A percentile compares a stretch with the other conserved stretches of the same genome.
phyloP scores from a whole-genome alignment of 495 filamentous ascomycete species.

The Penicillium waksmanii region DNA sequence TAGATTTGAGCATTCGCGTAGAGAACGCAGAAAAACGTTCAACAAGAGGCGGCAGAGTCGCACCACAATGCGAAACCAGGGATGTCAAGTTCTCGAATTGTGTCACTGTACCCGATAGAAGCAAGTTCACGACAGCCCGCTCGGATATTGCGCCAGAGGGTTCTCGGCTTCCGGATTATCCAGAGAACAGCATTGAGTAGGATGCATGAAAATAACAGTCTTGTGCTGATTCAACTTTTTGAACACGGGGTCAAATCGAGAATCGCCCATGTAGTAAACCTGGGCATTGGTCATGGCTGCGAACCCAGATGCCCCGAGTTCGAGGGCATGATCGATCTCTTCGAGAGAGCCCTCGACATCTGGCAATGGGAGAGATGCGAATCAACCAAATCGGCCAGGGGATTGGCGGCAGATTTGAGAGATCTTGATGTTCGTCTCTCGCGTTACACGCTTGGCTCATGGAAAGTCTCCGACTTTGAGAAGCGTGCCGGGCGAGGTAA shows the following conservation, averaged over 20 bases:
- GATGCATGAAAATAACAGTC: slow-evolving; percentile 7
- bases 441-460: neutral
- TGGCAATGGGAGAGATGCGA: slow-evolving; percentile 6
- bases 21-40: slow-evolving; percentile 8
- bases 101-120: slow-evolving; percentile 8
- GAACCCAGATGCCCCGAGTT: slow-evolving; percentile 7
- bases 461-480: slow-evolving; percentile 5
- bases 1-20: neutral
- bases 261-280: slow-evolving; percentile 9
- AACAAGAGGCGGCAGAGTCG: slow-evolving; percentile 7
- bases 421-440: neutral
- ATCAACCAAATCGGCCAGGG: slow-evolving; percentile 4
- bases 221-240: slow-evolving; percentile 7
- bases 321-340: slow-evolving; percentile 9
- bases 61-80: slow-evolving; percentile 9
- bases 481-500: slow-evolving; percentile 8
- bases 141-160: slow-evolving; percentile 7
- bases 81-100: slow-evolving; percentile 7
- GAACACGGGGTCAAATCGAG: slow-evolving; percentile 9
- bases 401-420: slow-evolving; percentile 1
- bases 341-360: slow-evolving; percentile 10
- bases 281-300: slow-evolving; percentile 8
- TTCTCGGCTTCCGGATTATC: slow-evolving; percentile 5
- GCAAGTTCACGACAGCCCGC: slow-evolving; percentile 7
- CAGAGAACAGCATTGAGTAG: slow-evolving; percentile 9